phyloP scores from a whole-genome alignment of 495 filamentous ascomycete genomes.

The Penicillium diatomitis region DNA sequence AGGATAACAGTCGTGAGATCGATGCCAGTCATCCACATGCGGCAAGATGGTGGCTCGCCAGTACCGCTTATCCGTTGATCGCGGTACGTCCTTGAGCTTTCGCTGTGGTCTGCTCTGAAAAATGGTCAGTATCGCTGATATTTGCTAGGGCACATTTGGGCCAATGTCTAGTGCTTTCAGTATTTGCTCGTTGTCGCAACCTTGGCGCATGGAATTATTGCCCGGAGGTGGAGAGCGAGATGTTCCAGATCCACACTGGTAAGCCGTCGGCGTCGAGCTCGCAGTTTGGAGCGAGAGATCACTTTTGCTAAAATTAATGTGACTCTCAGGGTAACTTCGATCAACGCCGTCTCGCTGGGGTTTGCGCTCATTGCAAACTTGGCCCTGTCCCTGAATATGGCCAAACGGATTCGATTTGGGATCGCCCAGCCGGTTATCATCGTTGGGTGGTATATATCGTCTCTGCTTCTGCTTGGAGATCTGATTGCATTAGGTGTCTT shows the following conservation, averaged over 20 bases:
- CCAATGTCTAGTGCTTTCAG: conserved; percentile 78
- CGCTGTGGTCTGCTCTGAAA: background rate
- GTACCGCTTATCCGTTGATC: conserved; percentile 69
- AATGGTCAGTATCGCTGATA: background rate
- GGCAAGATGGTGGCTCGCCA: conserved; percentile 77
- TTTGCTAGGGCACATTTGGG: conserved; percentile 57
- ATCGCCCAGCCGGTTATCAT: conserved; percentile 59
- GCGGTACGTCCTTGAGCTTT: conserved; percentile 31
- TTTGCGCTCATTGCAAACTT: conserved; percentile 65
- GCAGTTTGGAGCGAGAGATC: background rate
- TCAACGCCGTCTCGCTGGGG: conserved; percentile 67
- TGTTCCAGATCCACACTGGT: conserved; percentile 64
- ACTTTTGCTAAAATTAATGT: background rate
- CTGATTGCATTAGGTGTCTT: conserved; percentile 35
- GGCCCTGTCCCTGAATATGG: conserved; percentile 63
- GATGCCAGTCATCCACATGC: conserved; percentile 11
- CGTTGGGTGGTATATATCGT: conserved; percentile 56
- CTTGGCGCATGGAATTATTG: conserved; percentile 60
- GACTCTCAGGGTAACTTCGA: conserved; percentile 45
- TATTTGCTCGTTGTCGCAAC: conserved; percentile 63
- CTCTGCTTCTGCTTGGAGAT: conserved; percentile 53
- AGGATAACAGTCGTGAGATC: conserved; percentile 5
- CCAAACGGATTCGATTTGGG: conserved; percentile 48
- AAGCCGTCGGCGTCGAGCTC: conserved; percentile 8
- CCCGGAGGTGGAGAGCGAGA: conserved; percentile 39